A percentile compares a stretch with the other conserved stretches of the same genome.
These are phyloP conservation scores for Colletotrichum sp. DNA, from an alignment of 2,329 filamentous ascomycete genomes.

Conservation along the genomic window DNA sequence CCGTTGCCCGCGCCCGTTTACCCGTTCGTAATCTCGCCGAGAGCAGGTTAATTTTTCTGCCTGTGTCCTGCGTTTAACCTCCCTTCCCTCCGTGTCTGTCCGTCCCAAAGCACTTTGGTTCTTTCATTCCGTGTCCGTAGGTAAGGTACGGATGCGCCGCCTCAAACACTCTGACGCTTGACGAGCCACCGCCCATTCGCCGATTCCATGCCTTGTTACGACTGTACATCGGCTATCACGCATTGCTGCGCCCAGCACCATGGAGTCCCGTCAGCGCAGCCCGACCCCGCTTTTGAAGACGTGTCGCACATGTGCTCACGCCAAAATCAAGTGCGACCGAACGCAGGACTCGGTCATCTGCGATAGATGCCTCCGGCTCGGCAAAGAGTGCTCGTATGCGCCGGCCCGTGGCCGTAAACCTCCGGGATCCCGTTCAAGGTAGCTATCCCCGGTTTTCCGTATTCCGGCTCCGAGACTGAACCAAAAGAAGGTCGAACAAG, in stretches of 20 bases:
- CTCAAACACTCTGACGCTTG: neutral
- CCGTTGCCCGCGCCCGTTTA: neutral
- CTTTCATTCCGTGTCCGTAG: slow-evolving; percentile 9
- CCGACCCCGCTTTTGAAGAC: slow-evolving; percentile 28
- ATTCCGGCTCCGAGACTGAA: neutral
- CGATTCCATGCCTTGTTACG: neutral
- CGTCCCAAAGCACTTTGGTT: neutral
- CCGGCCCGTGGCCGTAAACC: slow-evolving; percentile 29
- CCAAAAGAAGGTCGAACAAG: neutral
- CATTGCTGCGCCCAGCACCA: neutral
- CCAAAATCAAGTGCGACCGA: slow-evolving; percentile 39
- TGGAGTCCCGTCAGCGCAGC: slow-evolving; percentile 12
- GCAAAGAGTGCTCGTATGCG: slow-evolving; percentile 36
- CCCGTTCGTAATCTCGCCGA: neutral
- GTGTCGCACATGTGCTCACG: slow-evolving; percentile 38
- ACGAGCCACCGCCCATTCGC: neutral
- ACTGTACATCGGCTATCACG: neutral
- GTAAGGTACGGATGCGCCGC: neutral
- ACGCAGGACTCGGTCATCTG: slow-evolving; percentile 36
- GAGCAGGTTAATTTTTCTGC: neutral
- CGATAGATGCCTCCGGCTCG: slow-evolving; percentile 35
- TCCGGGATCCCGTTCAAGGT: slow-evolving; percentile 19
- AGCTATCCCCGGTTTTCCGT: neutral
- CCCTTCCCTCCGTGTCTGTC: slow-evolving; percentile 4
- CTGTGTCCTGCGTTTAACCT: neutral